Base-by-base conservation (phyloP, 2,329 filamentous ascomycete genomes). In the Ceratocystis variospora region DNA sequence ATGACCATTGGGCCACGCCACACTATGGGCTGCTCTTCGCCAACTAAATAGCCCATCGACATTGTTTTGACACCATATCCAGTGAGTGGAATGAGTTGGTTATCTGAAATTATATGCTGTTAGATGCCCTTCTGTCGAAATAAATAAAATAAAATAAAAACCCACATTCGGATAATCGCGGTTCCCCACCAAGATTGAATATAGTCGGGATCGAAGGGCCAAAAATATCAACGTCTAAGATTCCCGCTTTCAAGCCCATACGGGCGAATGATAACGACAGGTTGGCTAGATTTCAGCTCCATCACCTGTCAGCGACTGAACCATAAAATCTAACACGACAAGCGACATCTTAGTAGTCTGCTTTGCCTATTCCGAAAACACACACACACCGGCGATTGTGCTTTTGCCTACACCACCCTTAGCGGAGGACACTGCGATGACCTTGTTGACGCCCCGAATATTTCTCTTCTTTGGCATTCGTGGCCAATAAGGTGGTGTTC, bases 371-470 rank as follows among this genome's bases (percentile, higher is more conserved):
- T 41, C 37, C 12, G 37, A 41, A 41, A 8, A 41, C 28, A 28
- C 28, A 28, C 37, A 75, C 76, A 64, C 72, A 89, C 89, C 88
- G 68, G 93, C 87, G 57, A 97, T 86, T 6, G 94, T 99, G 71
- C 90, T 96, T 74, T 99, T 99, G 0, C 94, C 94, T 0, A 99
- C 94, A n/a, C 94, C 94, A 1, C 94, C 94, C 74, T 99, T 99
- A 15, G 94, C 94, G 1, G 92, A 97, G 3, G 91, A 96, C 15
- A 99, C 90, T n/a, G 92, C 91, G 68, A 99, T 84, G n/a, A 96
- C 86, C 74, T 96, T 96, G 70, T 85, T 83, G 28, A 99, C 93
- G 74, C 92, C 86, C 31, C 83, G 82, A 71, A 99, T 96, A 71
- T 84, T 86, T 70, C 90, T 84, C 72, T 88, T 87, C 71, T 90